These are phyloP conservation scores for Acer campestre DNA, from an alignment of 345 rosid species.

Conservation along the genomic window DNA sequence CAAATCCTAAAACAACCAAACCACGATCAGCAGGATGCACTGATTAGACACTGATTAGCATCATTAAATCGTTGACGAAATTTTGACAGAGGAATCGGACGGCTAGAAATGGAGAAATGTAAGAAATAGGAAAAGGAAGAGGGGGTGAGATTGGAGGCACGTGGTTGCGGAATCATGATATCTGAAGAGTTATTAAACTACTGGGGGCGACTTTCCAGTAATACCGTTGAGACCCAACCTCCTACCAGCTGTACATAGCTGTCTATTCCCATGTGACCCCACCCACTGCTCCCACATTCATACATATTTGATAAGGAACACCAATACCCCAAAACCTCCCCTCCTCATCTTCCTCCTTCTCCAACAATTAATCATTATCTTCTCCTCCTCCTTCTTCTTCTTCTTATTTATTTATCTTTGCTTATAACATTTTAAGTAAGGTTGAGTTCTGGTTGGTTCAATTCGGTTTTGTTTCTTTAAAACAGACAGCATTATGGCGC, in stretches of 20 bases:
- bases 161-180: constrained; percentile 46
- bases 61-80: not conserved
- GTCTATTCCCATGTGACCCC: constrained; percentile 71
- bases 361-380: constrained; percentile 14
- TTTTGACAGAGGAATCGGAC: not conserved
- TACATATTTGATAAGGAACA: constrained; percentile 7
- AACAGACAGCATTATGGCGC: constrained; percentile 52
- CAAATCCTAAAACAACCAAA: not conserved
- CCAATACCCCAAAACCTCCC: not conserved
- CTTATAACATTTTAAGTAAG: too few relatives aligned
- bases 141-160: constrained; percentile 48
- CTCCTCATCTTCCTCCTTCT: not conserved
- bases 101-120: constrained; percentile 7
- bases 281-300: constrained; percentile 36
- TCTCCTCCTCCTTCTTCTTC: constrained; percentile 10
- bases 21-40: too few relatives aligned
- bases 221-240: constrained; percentile 69
- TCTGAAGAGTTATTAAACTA: constrained; percentile 39
- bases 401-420: not conserved
- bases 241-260: constrained; percentile 81
- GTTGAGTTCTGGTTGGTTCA: too few relatives aligned
- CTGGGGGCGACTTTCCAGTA: constrained; percentile 68
- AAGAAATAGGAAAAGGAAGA: constrained; percentile 12
- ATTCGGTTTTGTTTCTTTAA: not conserved
- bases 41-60: not conserved